Percentiles rank a stretch among this genome's conserved stretches.
Conservation (phyloP, 768 basidiomycete genomes). For the Krasilnikovozyma curviuscula region DNA sequence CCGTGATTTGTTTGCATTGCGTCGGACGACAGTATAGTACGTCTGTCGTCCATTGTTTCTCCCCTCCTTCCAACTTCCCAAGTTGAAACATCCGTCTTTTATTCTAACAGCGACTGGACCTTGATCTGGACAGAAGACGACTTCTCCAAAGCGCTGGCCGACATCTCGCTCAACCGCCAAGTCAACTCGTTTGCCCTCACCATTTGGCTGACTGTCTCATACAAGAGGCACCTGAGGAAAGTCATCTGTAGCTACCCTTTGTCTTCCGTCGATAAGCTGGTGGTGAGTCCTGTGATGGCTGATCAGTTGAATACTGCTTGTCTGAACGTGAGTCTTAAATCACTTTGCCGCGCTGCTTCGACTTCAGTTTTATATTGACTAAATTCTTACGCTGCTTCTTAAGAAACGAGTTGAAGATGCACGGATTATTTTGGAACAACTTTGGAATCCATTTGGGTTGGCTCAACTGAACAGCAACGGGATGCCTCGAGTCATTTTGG, state of each 20-base stretch:
- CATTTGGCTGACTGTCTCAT: conserved; percentile 24
- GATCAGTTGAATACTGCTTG: conserved; percentile 25
- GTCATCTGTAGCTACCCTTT: conserved; percentile 18
- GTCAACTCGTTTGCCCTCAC: conserved; percentile 23
- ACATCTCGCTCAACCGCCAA: conserved; percentile 21
- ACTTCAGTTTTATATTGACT: neutral
- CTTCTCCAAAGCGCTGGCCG: conserved; percentile 20
- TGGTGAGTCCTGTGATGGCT: conserved; percentile 24
- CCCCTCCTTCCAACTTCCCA: neutral
- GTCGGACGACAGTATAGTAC: no score
- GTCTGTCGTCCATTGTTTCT: no score
- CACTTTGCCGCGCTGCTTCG: no score
- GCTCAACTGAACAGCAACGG: conserved; percentile 18
- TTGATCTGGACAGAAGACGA: conserved; percentile 23
- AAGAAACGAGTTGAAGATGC: neutral
- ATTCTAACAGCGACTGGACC: neutral
- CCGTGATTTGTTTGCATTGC: no score
- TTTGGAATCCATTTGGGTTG: conserved; percentile 18
- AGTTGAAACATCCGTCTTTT: no score
- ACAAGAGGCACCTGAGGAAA: conserved; percentile 22
- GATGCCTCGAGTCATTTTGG: conserved; percentile 24
- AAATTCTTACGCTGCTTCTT: neutral
- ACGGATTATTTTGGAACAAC: conserved; percentile 9
- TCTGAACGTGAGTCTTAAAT: conserved; percentile 19
- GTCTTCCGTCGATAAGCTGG: conserved; percentile 22